phyloP scores from a whole-genome alignment of 2,329 filamentous ascomycete genomes.

The Colletotrichum abscissum region DNA sequence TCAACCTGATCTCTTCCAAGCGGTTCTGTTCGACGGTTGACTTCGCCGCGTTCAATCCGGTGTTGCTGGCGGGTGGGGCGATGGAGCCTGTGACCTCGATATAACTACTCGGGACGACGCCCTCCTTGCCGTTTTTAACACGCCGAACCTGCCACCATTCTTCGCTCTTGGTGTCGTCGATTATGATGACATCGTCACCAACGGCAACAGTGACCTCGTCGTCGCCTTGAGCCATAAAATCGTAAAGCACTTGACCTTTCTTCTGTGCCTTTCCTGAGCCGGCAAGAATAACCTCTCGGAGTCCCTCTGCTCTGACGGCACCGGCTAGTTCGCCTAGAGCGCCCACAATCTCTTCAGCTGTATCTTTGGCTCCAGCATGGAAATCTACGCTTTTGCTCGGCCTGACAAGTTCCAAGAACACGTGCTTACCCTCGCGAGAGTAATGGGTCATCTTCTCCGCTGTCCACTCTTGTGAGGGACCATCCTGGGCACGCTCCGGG shows the following conservation, averaged over 20 bases:
- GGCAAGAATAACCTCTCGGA: conserved; percentile 88
- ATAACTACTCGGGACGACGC: conserved; percentile 96
- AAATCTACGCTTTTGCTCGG: conserved; percentile 97
- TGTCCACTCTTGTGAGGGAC: conserved; percentile 90
- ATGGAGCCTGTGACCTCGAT: conserved; percentile 85
- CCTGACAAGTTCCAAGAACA: conserved; percentile 91
- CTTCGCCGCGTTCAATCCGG: conserved; percentile 62
- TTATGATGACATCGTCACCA: conserved; percentile 89
- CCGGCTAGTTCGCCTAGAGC: conserved; percentile 91
- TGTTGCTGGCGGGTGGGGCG: conserved; percentile 58
- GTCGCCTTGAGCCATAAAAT: conserved; percentile 96
- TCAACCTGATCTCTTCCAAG: conserved; percentile 84
- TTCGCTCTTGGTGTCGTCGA: conserved; percentile 92
- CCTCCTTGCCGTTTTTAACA: conserved; percentile 91
- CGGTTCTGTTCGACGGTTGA: conserved; percentile 82
- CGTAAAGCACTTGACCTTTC: conserved; percentile 89
- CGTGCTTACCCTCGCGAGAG: conserved; percentile 96
- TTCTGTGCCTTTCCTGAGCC: conserved; percentile 77
- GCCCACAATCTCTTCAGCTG: conserved; percentile 90
- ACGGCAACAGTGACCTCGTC: conserved; percentile 94
- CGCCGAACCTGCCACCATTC: conserved; percentile 98
- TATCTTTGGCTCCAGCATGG: conserved; percentile 96
- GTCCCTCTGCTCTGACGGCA: conserved; percentile 82
- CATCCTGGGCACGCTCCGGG: conserved; percentile 85
- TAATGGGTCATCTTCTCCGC: conserved; percentile 97